These are phyloP conservation scores for Cercospora berteroae DNA, from an alignment of 2,329 filamentous ascomycete genomes.

Conservation along the genomic window DNA sequence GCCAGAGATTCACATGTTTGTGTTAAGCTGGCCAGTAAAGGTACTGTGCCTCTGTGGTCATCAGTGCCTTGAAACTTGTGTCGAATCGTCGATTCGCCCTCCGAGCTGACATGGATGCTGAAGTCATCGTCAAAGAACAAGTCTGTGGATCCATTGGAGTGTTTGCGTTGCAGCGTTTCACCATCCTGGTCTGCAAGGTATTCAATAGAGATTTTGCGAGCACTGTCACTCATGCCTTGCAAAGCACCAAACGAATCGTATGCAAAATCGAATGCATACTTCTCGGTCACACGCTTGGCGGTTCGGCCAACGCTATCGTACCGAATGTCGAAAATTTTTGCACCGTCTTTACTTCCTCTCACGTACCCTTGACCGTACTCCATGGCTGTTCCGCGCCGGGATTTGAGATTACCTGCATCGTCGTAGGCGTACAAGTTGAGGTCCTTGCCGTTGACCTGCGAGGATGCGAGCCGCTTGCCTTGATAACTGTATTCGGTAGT, in stretches of 20 bases:
- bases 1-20: neutral
- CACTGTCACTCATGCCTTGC: neutral
- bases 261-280: neutral
- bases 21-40: neutral
- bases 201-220: neutral
- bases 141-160: neutral
- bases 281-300: neutral
- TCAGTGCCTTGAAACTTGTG: neutral
- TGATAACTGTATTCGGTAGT: neutral
- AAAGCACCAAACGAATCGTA: neutral
- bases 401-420: neutral
- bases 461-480: neutral
- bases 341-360: neutral
- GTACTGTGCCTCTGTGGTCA: neutral
- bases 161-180: neutral
- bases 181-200: neutral
- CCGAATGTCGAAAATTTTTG: neutral
- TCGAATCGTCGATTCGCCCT: neutral
- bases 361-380: neutral
- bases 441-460: neutral
- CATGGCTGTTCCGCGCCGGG: neutral
- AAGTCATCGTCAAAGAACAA: neutral
- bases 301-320: neutral
- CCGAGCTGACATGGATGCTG: neutral
- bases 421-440: neutral